Evolutionary conservation across 768 basidiomycete species (phyloP), one percentile per base, ranked within the genome.

Genomic region (Cubamyces sp.): DNA sequence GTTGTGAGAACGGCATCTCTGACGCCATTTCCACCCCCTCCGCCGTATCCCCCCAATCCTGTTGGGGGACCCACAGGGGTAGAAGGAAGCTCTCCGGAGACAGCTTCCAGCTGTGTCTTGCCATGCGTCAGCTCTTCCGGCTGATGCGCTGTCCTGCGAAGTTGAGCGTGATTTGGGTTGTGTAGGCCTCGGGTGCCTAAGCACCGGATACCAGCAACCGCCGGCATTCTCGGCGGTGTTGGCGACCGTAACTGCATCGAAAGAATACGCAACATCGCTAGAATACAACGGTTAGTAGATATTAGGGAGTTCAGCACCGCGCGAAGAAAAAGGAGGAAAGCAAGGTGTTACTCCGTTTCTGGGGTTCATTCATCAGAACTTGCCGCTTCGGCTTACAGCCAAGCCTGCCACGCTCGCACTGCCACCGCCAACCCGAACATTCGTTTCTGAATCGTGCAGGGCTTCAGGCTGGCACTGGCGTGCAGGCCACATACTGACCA

Each of bases 1-100:
- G 87, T 84, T 8, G 86, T 87, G 37, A 87, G 68, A 8, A 84
- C 79, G 30, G 83, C 85, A 73, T 88, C 85, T 11, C 50, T 46
- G 43, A 64, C 43, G 54, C 63, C 63, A 16, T 42, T 64, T 15
- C 47, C 57, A 37, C 54, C 58, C 12, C 63, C 54, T 23, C 62
- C 57, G n/a, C 62, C 62, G 19, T 23, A 48, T 37, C 55, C 56
- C 3, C 52, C 46, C 18, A 59, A 64, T 7, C 57, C 62, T 11
- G 40, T 64, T 7, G 63, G 12, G 21, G 58, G 54, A 30, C 63
- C 63, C 37, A 42, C 50, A 56, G 63, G 63, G 30, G 63, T 46
- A 18, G 63, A 64, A 15, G 63, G 63, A 23, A 64, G 49, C 45
- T 64, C 63, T 15, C 63, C 63, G 3, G 47, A 56, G 1, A 64